These are phyloP conservation scores for Yamagishiella unicocca DNA, from an alignment of 139 green algal genomes.

Conservation along the genomic window DNA sequence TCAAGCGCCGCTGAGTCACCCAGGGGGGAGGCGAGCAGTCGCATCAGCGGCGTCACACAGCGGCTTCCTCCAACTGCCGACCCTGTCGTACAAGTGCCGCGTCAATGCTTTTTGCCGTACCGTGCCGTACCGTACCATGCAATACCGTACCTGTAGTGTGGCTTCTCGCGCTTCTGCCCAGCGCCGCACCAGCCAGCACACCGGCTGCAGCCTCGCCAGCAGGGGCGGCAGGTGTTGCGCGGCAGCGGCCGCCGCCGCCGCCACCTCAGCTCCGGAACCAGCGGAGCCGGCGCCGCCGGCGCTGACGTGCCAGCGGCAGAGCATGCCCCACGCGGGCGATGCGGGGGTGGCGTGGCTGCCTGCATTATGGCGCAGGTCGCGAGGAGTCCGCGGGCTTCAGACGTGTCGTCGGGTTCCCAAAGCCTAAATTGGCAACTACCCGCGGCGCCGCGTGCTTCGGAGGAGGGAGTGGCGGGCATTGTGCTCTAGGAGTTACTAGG, in stretches of 20 bases:
- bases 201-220: neutral
- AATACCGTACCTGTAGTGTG: neutral
- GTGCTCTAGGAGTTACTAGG: too few species aligned
- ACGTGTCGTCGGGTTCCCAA: too few species aligned
- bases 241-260: neutral
- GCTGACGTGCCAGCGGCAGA: neutral
- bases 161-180: neutral
- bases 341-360: too few species aligned
- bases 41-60: neutral
- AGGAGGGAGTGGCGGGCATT: too few species aligned
- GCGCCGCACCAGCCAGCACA: neutral
- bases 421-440: too few species aligned
- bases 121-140: too few species aligned
- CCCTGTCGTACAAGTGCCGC: too few species aligned
- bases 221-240: neutral
- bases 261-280: neutral
- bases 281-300: neutral
- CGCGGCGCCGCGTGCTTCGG: too few species aligned
- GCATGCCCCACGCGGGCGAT: neutral
- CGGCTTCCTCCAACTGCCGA: too few species aligned
- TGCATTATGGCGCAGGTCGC: too few species aligned
- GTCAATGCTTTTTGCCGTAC: too few species aligned
- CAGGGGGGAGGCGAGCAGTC: neutral
- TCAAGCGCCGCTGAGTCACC: neutral
- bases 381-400: too few species aligned